Evolutionary conservation across 2,329 filamentous ascomycete species (phyloP), one percentile per base, ranked within the genome.

Genomic region (Colletotrichum gigasporum): DNA sequence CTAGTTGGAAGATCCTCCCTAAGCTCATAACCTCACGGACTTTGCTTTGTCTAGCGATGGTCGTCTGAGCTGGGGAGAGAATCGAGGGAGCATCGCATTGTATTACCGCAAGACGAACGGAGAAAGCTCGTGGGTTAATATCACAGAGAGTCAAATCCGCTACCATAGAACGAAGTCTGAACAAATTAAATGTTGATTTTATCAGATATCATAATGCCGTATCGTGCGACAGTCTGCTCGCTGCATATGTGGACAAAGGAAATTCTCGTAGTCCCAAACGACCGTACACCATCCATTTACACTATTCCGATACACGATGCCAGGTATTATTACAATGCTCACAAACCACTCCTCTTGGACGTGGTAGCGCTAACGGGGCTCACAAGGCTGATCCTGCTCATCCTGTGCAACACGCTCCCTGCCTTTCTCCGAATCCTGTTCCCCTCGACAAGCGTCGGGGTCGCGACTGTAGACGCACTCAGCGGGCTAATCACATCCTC

Each of bases 401-500:
- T 64, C 35, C 55, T 62, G 26, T 51, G 45, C 24, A 68, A 41
- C 22, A 68, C 47, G 28, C 57, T 67, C 37, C 54, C 63, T 3
- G 65, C 57, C 53, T 65, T 68, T 37, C 59, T 66, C 24, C 58
- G 55, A 2, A 66, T 62, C 18, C 34, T 51, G 16, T 24, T 48
- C 20, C 50, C 55, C 26, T 14, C 50, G 9, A 10, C 42, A 20
- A 48, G 20, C 5, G 45, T 51, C 10, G 41, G 55, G 12, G 24
- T 50, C 22, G 44, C 22, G 24, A 20, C 28, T 24, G 28, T 51
- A 11, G 20, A 37, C 5, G 48, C 65, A 32, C 63, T 69, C 39
- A 71, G 26, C 7, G 70, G 69, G 16, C 67, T 69, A 4, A 70
- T 66, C 2, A 66, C 18, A 16, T 70, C 60, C 5, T 67, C 67